Conservation (phyloP, 148 eudicot species). For the Spergularia marina region DNA sequence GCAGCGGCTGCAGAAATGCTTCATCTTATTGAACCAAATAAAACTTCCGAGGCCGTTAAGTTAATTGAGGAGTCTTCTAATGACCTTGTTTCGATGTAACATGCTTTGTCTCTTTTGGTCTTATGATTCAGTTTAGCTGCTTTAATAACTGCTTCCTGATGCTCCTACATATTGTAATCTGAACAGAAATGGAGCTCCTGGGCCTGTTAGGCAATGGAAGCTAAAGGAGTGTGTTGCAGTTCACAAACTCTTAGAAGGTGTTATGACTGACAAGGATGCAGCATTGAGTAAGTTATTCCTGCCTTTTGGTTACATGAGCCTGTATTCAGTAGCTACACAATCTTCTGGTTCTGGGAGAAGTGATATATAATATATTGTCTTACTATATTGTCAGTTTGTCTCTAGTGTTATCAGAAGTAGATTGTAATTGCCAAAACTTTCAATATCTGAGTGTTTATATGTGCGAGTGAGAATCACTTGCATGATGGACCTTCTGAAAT, state of each 20-base stretch:
- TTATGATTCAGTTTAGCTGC: background rate
- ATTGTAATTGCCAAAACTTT: too few relatives aligned
- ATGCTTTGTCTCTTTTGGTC: background rate
- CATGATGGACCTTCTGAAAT: too few relatives aligned
- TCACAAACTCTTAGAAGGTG: constrained; percentile 59
- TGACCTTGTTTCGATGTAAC: constrained; percentile 51
- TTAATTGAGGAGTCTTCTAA: constrained; percentile 71
- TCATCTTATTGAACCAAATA: constrained; percentile 63
- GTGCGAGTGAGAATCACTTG: too few relatives aligned
- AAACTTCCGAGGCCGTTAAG: constrained; percentile 67
- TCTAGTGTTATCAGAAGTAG: too few relatives aligned
- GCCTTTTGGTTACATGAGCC: background rate
- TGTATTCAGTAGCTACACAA: background rate
- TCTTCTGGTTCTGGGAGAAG: background rate
- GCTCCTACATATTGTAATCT: background rate
- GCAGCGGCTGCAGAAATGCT: constrained; percentile 91
- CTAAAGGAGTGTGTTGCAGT: constrained; percentile 72
- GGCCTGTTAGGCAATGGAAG: constrained; percentile 55
- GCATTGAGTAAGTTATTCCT: constrained; percentile 57
- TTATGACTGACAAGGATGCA: constrained; percentile 61
- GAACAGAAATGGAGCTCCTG: constrained; percentile 58
- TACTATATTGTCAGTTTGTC: too few relatives aligned
- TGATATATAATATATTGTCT: background rate
- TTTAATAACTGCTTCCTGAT: background rate
- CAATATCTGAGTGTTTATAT: too few relatives aligned